These are phyloP conservation scores for Thymus mandschuricus DNA, from an alignment of 257 asterid species.

Conservation along the genomic window DNA sequence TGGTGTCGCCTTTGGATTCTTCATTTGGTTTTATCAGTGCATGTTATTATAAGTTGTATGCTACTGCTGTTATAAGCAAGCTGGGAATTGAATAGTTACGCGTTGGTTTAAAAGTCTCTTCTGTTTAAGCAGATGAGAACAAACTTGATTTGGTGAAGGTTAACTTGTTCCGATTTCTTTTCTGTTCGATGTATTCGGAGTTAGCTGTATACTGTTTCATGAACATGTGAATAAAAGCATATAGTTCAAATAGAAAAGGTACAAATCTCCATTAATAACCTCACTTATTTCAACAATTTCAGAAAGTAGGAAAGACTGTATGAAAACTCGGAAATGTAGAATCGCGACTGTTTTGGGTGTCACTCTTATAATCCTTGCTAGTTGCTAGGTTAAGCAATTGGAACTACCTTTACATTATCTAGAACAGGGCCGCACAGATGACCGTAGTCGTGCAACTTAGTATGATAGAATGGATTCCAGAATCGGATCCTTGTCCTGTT, in stretches of 20 bases:
- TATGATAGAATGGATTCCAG: conserved; percentile 65
- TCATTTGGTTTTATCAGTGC: not conserved
- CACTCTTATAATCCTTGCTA: not conserved
- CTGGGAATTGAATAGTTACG: not conserved
- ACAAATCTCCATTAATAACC: not conserved
- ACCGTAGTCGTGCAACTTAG: conserved; percentile 54
- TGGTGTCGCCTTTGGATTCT: not conserved
- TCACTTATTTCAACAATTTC: conserved; percentile 12
- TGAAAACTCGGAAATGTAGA: conserved; percentile 11
- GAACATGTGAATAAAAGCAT: not conserved
- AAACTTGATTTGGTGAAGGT: not conserved
- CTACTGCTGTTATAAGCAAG: not conserved
- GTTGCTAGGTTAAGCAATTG: conserved; percentile 28
- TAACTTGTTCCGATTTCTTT: not conserved
- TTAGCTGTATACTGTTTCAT: not conserved
- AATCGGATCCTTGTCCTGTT: conserved; percentile 58
- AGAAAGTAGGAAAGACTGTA: conserved; percentile 3
- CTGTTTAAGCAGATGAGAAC: not conserved
- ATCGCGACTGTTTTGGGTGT: conserved; percentile 6
- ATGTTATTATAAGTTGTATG: not conserved
- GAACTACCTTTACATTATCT: conserved; percentile 70
- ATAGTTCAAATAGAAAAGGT: not conserved
- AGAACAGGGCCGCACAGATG: conserved; percentile 75
- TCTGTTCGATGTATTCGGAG: not conserved
- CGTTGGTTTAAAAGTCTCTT: not conserved